phyloP scores from a whole-genome alignment of 2,329 filamentous ascomycete genomes.

The Penicillium hordei region DNA sequence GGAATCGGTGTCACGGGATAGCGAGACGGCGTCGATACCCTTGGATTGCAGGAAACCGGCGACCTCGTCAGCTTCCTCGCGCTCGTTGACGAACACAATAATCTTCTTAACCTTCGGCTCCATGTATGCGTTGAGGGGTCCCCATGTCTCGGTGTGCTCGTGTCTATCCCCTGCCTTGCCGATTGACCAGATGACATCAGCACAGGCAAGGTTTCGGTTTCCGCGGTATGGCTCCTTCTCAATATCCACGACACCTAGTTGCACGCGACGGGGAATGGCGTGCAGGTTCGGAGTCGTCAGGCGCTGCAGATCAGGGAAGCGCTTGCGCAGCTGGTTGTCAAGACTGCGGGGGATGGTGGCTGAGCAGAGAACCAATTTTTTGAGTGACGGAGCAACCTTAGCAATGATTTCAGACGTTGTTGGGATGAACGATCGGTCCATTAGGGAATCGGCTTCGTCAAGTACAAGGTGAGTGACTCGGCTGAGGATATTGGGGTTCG shows the following conservation, averaged over 20 bases:
- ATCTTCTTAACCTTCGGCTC: conserved; percentile 73
- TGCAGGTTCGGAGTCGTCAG: conserved; percentile 95
- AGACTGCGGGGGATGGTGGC: conserved; percentile 91
- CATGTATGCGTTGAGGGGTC: conserved; percentile 36
- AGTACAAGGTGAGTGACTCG: conserved; percentile 84
- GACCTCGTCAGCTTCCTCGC: conserved; percentile 80
- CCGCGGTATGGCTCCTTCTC: conserved; percentile 90
- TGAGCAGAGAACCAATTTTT: conserved; percentile 88
- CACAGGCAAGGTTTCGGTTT: conserved; percentile 90
- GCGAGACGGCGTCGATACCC: conserved; percentile 81
- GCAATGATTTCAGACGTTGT: conserved; percentile 82
- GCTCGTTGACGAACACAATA: conserved; percentile 95
- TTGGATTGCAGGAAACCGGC: conserved; percentile 76
- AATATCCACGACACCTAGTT: conserved; percentile 89
- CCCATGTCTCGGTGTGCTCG: conserved; percentile 28
- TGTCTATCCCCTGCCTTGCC: conserved; percentile 67
- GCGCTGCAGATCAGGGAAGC: conserved; percentile 78
- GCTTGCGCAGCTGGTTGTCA: conserved; percentile 76
- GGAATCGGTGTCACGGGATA: conserved; percentile 81
- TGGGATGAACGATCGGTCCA: conserved; percentile 88
- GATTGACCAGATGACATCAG: conserved; percentile 91
- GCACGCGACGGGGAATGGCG: conserved; percentile 89
- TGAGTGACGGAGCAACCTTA: conserved; percentile 73
- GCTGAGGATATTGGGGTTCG: conserved; percentile 89
- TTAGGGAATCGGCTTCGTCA: conserved; percentile 93